A percentile compares a stretch with the other conserved stretches of the same genome.
Evolutionary conservation across 495 filamentous ascomycete genomes (phyloP).

Genomic region (Aspergillus avenaceus): DNA sequence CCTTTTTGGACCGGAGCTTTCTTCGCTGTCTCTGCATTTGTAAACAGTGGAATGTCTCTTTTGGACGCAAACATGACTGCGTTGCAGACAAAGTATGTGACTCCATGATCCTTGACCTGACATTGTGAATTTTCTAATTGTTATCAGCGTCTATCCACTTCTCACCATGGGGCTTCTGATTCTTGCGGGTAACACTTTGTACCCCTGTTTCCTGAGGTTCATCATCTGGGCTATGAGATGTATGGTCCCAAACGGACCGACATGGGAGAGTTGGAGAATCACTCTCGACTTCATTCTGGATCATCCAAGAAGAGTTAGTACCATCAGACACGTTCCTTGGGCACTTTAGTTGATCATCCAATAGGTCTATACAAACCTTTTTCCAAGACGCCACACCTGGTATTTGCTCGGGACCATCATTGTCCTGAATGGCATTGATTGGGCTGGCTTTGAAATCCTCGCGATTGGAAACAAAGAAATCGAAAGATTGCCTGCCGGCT

Average conservation of each 20-base stretch:
- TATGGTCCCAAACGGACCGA: constrained; percentile 37
- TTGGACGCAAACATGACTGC: constrained; percentile 74
- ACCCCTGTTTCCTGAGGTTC: constrained; percentile 75
- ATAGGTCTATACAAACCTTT: constrained; percentile 71
- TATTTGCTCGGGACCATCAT: constrained; percentile 73
- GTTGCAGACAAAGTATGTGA: constrained; percentile 32
- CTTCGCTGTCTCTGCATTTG: constrained; percentile 67
- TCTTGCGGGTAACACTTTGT: constrained; percentile 78
- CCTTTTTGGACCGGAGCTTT: constrained; percentile 53
- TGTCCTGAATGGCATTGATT: constrained; percentile 74
- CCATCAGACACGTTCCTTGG: neutral
- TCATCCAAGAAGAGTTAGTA: constrained; percentile 64
- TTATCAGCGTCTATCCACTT: constrained; percentile 55
- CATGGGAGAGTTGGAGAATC: constrained; percentile 49
- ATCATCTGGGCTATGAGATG: constrained; percentile 62
- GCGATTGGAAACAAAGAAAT: constrained; percentile 69
- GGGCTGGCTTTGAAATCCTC: constrained; percentile 75
- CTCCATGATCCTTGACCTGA: neutral
- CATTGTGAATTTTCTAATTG: neutral
- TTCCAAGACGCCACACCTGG: constrained; percentile 73
- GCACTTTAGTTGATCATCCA: neutral
- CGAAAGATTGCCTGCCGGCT: constrained; percentile 48
- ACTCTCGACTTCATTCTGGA: constrained; percentile 77
- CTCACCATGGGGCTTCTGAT: constrained; percentile 74
- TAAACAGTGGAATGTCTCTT: constrained; percentile 83